phyloP scores from a whole-genome alignment of 805 yeast genomes.

The Maudiozyma barnettii region DNA sequence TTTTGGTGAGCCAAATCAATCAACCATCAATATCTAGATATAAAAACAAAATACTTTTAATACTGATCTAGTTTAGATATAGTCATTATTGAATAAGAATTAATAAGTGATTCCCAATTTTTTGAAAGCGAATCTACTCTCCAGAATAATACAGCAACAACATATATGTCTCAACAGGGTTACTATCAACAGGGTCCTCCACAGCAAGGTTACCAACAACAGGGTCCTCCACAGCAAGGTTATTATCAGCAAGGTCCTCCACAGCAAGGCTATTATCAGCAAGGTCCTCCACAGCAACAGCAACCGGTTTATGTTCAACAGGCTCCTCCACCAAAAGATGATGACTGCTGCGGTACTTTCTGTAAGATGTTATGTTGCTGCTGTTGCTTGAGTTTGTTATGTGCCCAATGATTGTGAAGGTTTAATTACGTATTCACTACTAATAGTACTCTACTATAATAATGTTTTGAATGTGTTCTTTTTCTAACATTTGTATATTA shows the following conservation, averaged over 20 bases:
- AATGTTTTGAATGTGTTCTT: too few relatives aligned
- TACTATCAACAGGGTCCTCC: constrained; percentile 12
- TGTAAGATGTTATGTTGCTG: constrained; percentile 24
- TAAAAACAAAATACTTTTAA: too few relatives aligned
- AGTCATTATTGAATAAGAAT: too few relatives aligned
- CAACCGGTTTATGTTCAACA: constrained; percentile 26
- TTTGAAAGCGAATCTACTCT: not conserved
- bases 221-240: constrained; percentile 15
- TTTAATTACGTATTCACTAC: too few relatives aligned
- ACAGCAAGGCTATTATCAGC: constrained; percentile 19
- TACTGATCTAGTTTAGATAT: too few relatives aligned
- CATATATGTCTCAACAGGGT: constrained; percentile 1
- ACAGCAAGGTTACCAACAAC: constrained; percentile 13
- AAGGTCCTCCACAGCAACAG: constrained; percentile 13
- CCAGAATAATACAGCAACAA: not conserved
- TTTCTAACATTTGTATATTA: too few relatives aligned
- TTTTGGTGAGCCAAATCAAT: too few relatives aligned
- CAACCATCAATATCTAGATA: too few relatives aligned
- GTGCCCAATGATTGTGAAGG: constrained; percentile 10
- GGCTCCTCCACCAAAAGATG: constrained; percentile 19
- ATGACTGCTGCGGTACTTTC: constrained; percentile 20
- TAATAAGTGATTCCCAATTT: too few relatives aligned
- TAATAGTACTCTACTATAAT: too few relatives aligned
- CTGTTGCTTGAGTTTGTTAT: constrained; percentile 22
- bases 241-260: constrained; percentile 16